Percentiles rank a stretch among this genome's conserved stretches.
Evolutionary conservation across 306 rosid species (phyloP).

Genomic region (Acacia confusa): DNA sequence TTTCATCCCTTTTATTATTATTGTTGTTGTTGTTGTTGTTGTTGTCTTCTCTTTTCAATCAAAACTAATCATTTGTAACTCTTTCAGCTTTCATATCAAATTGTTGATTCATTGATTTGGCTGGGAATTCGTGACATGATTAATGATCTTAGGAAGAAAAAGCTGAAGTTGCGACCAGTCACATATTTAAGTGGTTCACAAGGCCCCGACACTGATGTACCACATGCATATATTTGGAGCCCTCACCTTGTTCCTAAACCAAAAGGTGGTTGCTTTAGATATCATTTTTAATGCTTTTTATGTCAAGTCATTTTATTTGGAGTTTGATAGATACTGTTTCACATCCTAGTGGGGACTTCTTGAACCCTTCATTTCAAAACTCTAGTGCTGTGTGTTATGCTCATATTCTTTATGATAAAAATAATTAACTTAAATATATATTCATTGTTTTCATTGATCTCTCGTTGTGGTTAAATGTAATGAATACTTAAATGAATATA

Average conservation of each 20-base stretch:
- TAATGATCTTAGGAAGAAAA: slow-evolving; percentile 95
- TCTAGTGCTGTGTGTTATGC: slow-evolving; percentile 1
- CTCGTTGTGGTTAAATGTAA: slow-evolving; percentile 9
- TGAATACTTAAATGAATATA: background rate
- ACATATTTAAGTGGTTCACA: slow-evolving; percentile 99
- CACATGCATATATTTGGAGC: slow-evolving; percentile 99
- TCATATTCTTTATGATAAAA: background rate
- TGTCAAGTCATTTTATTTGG: slow-evolving; percentile 18
- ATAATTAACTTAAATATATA: background rate
- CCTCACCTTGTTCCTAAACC: slow-evolving; percentile 99
- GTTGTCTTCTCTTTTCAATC: slow-evolving; percentile 19
- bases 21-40: too few relatives aligned
- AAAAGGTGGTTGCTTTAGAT: slow-evolving; percentile 61
- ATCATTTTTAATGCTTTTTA: slow-evolving; percentile 21
- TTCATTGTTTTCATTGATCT: slow-evolving; percentile 1
- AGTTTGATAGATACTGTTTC: slow-evolving; percentile 16
- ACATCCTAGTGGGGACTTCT: background rate
- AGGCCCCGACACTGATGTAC: slow-evolving; percentile 83
- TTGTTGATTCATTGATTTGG: slow-evolving; percentile 97
- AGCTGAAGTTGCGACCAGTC: slow-evolving; percentile 88
- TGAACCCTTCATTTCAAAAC: background rate
- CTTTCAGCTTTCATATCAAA: slow-evolving; percentile 95
- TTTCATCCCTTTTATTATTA: slow-evolving; percentile 1
- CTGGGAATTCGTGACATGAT: slow-evolving; percentile 99
- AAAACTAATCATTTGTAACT: slow-evolving; percentile 20